Conservation (phyloP, 768 basidiomycete species). For the Boletus pseudo-olivaceus region DNA sequence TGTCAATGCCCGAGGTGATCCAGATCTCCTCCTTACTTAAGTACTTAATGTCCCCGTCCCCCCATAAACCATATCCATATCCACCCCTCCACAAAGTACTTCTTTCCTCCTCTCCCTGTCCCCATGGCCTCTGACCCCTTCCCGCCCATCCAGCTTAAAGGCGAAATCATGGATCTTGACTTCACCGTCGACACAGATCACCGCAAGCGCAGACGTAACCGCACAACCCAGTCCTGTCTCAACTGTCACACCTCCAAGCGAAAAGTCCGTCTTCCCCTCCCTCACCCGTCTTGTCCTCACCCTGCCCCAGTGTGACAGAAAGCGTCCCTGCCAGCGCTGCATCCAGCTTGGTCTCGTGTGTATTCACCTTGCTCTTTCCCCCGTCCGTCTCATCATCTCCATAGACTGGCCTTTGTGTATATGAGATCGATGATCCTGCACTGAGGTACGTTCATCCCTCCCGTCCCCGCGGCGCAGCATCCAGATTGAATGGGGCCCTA, state of each 20-base stretch:
- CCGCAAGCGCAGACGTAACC: conserved; percentile 83
- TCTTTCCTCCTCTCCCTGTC: conserved; percentile 34
- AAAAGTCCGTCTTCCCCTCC: conserved; percentile 52
- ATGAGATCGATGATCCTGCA: conserved; percentile 89
- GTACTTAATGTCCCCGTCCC: conserved; percentile 61
- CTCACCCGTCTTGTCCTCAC: conserved; percentile 2
- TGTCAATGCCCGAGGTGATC: conserved; percentile 43
- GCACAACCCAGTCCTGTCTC: conserved; percentile 83
- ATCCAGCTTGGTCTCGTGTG: conserved; percentile 83
- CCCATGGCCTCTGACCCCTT: conserved; percentile 54
- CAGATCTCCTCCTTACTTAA: conserved; percentile 38
- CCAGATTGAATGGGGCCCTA: conserved; percentile 26
- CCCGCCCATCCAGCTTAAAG: conserved; percentile 60
- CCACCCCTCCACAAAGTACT: conserved; percentile 43
- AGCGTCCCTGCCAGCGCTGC: conserved; percentile 86
- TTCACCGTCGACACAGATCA: conserved; percentile 70
- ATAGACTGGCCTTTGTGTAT: conserved; percentile 91
- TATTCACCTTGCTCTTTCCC: neutral
- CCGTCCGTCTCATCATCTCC: conserved; percentile 5
- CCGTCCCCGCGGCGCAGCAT: neutral
- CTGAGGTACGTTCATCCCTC: conserved; percentile 47
- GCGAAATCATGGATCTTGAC: conserved; percentile 76
- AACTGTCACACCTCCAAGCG: conserved; percentile 95
- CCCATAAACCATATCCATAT: conserved; percentile 43
- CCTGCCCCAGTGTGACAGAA: conserved; percentile 68